Base-by-base conservation (phyloP, 768 basidiomycete genomes). In the Paxillus involutus region DNA sequence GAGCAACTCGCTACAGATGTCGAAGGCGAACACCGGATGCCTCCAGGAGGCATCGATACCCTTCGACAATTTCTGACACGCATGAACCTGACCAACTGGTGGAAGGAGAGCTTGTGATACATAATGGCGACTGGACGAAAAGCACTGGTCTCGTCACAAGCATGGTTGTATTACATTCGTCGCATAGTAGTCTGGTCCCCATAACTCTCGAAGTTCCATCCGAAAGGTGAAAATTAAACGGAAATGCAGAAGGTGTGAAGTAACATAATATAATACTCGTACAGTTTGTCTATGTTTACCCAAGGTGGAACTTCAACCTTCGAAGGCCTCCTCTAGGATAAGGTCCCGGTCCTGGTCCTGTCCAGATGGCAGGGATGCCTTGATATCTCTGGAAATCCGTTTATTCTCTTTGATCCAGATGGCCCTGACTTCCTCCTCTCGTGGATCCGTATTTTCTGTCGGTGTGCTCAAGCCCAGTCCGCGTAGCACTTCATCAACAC, bases 401-500 rank as follows among this genome's bases (percentile, higher is more conserved):
- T 65, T 63, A 35, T 59, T 68, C 63, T 80, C 78, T 49, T 72
- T 70, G 5, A 68, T 64, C 72, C 75, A 79, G 58, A 80, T 75
- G 9, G 68, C 67, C 24, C 71, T 67, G 9, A 74, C 69, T 42
- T 79, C 78, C 51, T 80, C 77, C 53, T 77, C 77, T 32, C 70
- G 71, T 10, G 71, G 70, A 47, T 80, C 75, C 6, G 63, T 61
- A 12, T 59, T 51, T 6, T 59, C 52, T 14, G 58, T 46, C 11
- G 53, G 30, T 9, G 35, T 29, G 9, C 64, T 69, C 19, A 61
- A 29, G 11, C 88, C 89, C 36, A 91, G 65, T 0, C 88, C 89
- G 41, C 87, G 80, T n/a, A 85, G 69, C 6, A 89, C 76, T 60
- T 91, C 89, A 32, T 88, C 87, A 3, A 71, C 71, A 63, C 86